These are phyloP conservation scores for Aquilaria sinensis DNA, from an alignment of 345 rosid genomes.

Conservation along the genomic window DNA sequence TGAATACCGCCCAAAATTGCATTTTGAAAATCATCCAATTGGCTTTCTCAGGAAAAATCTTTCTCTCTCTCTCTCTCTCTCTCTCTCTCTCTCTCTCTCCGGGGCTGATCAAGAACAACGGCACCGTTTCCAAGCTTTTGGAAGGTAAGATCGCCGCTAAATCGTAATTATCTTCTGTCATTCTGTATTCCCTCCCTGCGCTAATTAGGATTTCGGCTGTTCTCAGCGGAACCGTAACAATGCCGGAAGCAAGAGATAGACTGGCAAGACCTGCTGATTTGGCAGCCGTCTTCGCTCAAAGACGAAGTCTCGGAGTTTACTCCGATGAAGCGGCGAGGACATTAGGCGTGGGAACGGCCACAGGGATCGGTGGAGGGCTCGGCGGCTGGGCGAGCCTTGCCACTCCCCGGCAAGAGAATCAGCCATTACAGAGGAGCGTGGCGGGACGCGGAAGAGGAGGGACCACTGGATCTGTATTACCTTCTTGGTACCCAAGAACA, in stretches of 20 bases:
- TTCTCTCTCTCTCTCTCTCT: neutral
- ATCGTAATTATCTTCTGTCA: neutral
- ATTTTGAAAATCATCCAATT: constrained; percentile 23
- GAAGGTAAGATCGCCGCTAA: neutral
- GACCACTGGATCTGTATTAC: constrained; percentile 33
- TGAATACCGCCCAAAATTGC: constrained; percentile 29
- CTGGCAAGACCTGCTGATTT: constrained; percentile 45
- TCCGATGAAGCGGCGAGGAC: constrained; percentile 26
- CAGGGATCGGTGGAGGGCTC: constrained; percentile 19
- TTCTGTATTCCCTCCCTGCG: neutral
- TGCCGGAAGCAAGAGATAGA: constrained; percentile 76
- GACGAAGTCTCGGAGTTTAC: constrained; percentile 32
- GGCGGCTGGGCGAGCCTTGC: constrained; percentile 25
- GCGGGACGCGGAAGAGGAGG: constrained; percentile 27
- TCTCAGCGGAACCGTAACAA: constrained; percentile 15
- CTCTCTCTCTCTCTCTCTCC: neutral
- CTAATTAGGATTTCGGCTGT: neutral
- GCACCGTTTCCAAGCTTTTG: constrained; percentile 2
- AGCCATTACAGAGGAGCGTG: constrained; percentile 13
- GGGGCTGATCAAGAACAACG: neutral
- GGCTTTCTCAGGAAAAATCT: constrained; percentile 8
- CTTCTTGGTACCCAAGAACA: constrained; percentile 83
- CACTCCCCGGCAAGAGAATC: constrained; percentile 31
- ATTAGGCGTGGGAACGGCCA: neutral
- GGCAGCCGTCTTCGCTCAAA: constrained; percentile 27